phyloP scores from a whole-genome alignment of 352 stramenopile genomes.

The Phytophthora fragariae region DNA sequence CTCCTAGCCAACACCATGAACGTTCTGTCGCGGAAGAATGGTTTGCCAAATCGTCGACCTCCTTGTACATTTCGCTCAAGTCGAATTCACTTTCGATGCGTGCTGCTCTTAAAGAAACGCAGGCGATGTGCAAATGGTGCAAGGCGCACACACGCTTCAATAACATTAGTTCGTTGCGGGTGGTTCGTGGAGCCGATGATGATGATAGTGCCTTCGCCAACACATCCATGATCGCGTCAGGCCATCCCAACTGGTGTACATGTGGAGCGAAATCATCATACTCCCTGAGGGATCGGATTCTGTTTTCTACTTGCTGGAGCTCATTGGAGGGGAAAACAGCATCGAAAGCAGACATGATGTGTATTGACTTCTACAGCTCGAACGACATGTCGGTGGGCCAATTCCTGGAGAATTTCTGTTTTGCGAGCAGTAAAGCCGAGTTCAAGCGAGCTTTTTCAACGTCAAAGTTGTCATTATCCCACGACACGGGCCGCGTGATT shows the following conservation, averaged over 20 bases:
- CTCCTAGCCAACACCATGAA: slow-evolving; percentile 55
- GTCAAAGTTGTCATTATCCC: slow-evolving; percentile 86
- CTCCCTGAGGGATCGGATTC: slow-evolving; percentile 67
- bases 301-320: slow-evolving; percentile 90
- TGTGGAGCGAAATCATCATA: slow-evolving; percentile 71
- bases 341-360: slow-evolving; percentile 90
- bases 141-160: slow-evolving; percentile 85
- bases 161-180: slow-evolving; percentile 84
- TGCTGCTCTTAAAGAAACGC: slow-evolving; percentile 80
- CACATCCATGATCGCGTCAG: slow-evolving; percentile 41
- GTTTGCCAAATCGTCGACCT: slow-evolving; percentile 83
- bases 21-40: slow-evolving; percentile 83
- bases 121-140: slow-evolving; percentile 87
- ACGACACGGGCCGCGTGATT: slow-evolving; percentile 80
- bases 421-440: slow-evolving; percentile 66
- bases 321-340: slow-evolving; percentile 75
- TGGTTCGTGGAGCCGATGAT: slow-evolving; percentile 37
- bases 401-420: slow-evolving; percentile 86
- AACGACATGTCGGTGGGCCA: slow-evolving; percentile 88
- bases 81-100: slow-evolving; percentile 89
- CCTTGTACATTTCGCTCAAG: slow-evolving; percentile 86
- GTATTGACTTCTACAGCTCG: slow-evolving; percentile 87
- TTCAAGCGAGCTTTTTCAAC: slow-evolving; percentile 84
- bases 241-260: slow-evolving; percentile 54
- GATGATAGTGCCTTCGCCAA: slow-evolving; percentile 23